Evolutionary conservation across 176 grass and related monocot genomes (phyloP).

Genomic region (Miscanthus lutarioriparius): DNA sequence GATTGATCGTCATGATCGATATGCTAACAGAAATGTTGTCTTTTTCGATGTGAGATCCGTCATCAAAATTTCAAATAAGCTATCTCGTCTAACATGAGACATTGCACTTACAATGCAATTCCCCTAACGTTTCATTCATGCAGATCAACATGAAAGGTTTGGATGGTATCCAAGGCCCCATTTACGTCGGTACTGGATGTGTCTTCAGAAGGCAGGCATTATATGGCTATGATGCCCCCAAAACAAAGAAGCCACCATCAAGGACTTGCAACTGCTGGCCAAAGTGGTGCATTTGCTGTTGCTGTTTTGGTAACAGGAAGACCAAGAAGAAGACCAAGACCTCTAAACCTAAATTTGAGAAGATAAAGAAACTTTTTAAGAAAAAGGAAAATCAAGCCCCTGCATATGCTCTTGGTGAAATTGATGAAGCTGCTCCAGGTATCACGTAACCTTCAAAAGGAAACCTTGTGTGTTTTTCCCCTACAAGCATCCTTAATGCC

Average conservation of each 20-base stretch:
- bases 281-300: slow-evolving; percentile 78
- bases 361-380: slow-evolving; percentile 60
- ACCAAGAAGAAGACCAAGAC: slow-evolving; percentile 64
- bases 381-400: slow-evolving; percentile 58
- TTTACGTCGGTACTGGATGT: slow-evolving; percentile 91
- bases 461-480: background rate
- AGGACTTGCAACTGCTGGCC: slow-evolving; percentile 94
- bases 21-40: slow-evolving; percentile 84
- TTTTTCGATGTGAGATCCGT: slow-evolving; percentile 82
- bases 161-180: slow-evolving; percentile 96
- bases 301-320: slow-evolving; percentile 54
- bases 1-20: slow-evolving; percentile 92
- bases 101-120: background rate
- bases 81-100: background rate
- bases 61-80: background rate
- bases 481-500: background rate
- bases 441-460: background rate
- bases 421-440: slow-evolving; percentile 61
- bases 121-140: slow-evolving; percentile 21
- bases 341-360: slow-evolving; percentile 64
- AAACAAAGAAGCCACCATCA: slow-evolving; percentile 77
- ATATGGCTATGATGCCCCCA: slow-evolving; percentile 86
- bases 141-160: slow-evolving; percentile 99
- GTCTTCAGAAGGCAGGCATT: slow-evolving; percentile 80
- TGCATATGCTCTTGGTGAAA: slow-evolving; percentile 70